Evolutionary conservation across 1,284 basidiomycete genomes (phyloP), one percentile per base, ranked within the genome.

Genomic region (Ceratobasidium sp.): DNA sequence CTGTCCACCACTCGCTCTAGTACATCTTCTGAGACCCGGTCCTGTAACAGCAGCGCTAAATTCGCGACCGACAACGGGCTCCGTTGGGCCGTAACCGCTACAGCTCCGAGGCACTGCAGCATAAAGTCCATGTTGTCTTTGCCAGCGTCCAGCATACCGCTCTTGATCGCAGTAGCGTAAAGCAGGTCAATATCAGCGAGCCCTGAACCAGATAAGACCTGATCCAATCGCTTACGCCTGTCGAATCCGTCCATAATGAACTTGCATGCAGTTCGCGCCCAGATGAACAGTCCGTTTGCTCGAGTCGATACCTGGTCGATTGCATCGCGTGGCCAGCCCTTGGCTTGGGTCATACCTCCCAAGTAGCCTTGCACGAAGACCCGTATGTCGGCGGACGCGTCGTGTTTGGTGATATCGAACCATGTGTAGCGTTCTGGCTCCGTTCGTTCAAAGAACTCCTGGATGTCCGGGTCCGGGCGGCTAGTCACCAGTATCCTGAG

Each of bases 261-360:
- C 33, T 33, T 33, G 33, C 33, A 33, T 33, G 33, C 33, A 33
- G 33, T 33, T 33, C 33, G 33, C 33, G 33, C 33, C 33, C 33
- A 33, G 33, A 33, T 33, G 33, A 33, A 33, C 33, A 33, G 33
- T 33, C 33, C 33, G 33, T 33, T 33, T 33, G 33, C 33, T 33
- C 33, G 78, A 73, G 17, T 48, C 44, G 38, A 78, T 67, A 64
- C 76, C 76, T 13, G 76, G 71, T 13, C 48, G 57, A 38, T 52
- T 50, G 3, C 73, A 73, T 9, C 28, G 57, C 28, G 56, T 71
- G 67, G 56, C 23, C 33, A 33, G 33, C 33, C 33, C 33, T 33
- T 33, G 33, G 33, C 33, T 33, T 33, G 33, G 33, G 33, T 33
- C 33, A 33, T 33, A 33, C 33, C 33, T 33, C 33, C 33, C 33